A percentile compares a stretch with the other conserved stretches of the same genome.
phyloP scores from a whole-genome alignment of 306 rosid species.

The Castanospermum australe region DNA sequence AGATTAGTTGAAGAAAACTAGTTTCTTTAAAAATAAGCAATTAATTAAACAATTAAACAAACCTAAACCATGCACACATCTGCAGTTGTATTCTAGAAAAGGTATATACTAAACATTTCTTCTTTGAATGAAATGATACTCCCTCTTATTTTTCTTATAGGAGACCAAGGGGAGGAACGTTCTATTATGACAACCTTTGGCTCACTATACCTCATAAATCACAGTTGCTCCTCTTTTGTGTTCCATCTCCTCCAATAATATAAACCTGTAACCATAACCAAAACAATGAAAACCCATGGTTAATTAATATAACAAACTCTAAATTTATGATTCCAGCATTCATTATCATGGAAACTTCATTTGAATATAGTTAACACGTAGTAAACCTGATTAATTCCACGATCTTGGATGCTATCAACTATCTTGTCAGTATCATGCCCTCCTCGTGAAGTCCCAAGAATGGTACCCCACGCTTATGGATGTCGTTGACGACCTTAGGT shows the following conservation, averaged over 20 bases:
- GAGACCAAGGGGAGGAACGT: background rate
- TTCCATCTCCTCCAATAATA: slow-evolving; percentile 98
- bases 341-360: slow-evolving; percentile 9
- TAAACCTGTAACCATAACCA: slow-evolving; percentile 61
- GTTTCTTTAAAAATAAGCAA: slow-evolving; percentile 6
- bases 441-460: slow-evolving; percentile 91
- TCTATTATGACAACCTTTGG: slow-evolving; percentile 19
- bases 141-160: slow-evolving; percentile 13
- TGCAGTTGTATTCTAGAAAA: background rate
- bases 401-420: slow-evolving; percentile 94
- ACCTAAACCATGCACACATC: background rate
- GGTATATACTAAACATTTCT: slow-evolving; percentile 21
- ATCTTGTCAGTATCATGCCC: slow-evolving; percentile 89
- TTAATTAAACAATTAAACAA: slow-evolving; percentile 7
- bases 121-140: slow-evolving; percentile 14
- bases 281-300: slow-evolving; percentile 26
- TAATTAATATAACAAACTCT: slow-evolving; percentile 4
- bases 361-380: slow-evolving; percentile 11
- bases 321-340: slow-evolving; percentile 13
- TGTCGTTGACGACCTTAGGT: slow-evolving; percentile 87
- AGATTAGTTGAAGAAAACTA: background rate
- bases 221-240: slow-evolving; percentile 90
- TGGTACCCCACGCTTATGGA: slow-evolving; percentile 98
- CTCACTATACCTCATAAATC: slow-evolving; percentile 77
- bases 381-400: slow-evolving; percentile 90